Evolutionary conservation across 345 rosid genomes (phyloP).

Genomic region (Euphorbia peplus): DNA sequence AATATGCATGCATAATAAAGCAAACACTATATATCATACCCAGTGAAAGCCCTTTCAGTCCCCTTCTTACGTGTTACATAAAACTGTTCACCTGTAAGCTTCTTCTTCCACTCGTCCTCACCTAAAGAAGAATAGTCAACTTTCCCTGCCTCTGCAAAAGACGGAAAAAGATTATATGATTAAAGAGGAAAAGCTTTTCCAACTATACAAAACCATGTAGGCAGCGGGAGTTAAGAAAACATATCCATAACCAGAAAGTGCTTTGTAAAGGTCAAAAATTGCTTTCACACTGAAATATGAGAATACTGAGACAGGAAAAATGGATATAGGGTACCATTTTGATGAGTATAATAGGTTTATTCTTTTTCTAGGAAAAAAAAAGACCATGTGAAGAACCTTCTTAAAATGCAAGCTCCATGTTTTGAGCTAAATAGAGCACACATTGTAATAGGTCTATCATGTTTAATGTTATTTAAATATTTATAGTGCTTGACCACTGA

Average conservation of each 20-base stretch:
- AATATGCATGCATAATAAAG: too few relatives aligned
- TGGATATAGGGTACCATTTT: background rate
- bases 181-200: background rate
- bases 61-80: conserved; percentile 78
- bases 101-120: conserved; percentile 71
- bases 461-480: background rate
- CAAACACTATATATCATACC: conserved; percentile 41
- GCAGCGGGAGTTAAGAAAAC: background rate
- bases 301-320: background rate
- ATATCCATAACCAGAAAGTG: background rate
- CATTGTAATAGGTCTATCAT: background rate
- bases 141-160: conserved; percentile 36
- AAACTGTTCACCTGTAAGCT: conserved; percentile 66
- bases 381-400: background rate
- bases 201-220: background rate
- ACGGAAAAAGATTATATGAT: conserved; percentile 6
- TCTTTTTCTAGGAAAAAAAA: background rate
- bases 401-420: background rate
- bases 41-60: conserved; percentile 88
- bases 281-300: background rate
- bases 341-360: background rate
- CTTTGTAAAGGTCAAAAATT: background rate
- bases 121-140: conserved; percentile 42
- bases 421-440: background rate
- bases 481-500: background rate